Conservation (phyloP, 2,329 filamentous ascomycete genomes). For the Xylaria sp. region DNA sequence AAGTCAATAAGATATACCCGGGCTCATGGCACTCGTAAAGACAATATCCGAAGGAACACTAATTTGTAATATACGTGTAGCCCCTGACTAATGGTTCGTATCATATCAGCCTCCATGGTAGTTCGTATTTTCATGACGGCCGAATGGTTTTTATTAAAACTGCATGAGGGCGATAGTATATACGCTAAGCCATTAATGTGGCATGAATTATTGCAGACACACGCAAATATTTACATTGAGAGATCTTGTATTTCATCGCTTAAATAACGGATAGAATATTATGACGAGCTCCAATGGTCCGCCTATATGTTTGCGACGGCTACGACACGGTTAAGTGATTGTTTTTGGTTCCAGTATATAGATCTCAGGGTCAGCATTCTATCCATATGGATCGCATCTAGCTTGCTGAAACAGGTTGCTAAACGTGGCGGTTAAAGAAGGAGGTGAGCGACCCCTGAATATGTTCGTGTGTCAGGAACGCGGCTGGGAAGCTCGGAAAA, state of each 20-base stretch:
- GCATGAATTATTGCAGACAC: background rate
- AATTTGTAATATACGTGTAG: background rate
- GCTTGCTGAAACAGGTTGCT: conserved; percentile 10
- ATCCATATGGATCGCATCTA: background rate
- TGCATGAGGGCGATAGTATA: background rate
- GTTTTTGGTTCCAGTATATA: background rate
- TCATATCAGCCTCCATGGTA: background rate
- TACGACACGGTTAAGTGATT: background rate
- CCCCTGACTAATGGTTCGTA: background rate
- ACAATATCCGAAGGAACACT: background rate
- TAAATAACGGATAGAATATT: background rate
- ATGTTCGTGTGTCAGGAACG: conserved; percentile 27
- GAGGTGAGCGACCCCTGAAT: conserved; percentile 23
- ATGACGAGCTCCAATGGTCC: background rate
- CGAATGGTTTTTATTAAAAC: background rate
- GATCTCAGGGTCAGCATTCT: background rate
- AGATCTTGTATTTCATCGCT: background rate
- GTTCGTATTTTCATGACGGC: background rate
- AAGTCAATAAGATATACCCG: background rate
- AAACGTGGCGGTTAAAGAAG: conserved; percentile 26
- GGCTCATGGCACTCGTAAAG: background rate
- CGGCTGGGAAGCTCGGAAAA: conserved; percentile 21
- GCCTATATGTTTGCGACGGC: background rate
- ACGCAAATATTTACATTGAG: background rate
- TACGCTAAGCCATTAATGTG: background rate